A percentile compares a stretch with the other conserved stretches of the same genome.
Conservation (phyloP, 495 filamentous ascomycete species). For the Aspergillus bertholletiae region DNA sequence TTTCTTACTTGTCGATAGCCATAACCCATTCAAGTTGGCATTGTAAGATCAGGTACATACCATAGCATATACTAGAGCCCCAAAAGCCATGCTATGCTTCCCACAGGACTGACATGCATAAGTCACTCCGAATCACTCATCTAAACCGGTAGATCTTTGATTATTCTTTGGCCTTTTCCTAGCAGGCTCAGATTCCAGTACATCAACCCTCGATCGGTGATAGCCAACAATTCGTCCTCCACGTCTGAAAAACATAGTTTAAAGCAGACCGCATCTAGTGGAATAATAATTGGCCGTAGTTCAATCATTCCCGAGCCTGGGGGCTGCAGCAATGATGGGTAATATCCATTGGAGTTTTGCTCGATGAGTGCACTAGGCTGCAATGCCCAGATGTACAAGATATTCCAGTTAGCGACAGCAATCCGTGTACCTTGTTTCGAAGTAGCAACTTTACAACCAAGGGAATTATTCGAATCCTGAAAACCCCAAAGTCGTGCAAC, state of each 20-base stretch:
- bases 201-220: conserved; percentile 47
- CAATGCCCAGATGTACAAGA: conserved; percentile 43
- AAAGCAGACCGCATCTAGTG: conserved; percentile 39
- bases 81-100: no score
- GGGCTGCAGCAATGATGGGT: conserved; percentile 25
- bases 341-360: conserved; percentile 23
- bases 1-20: no score
- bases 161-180: conserved; percentile 11
- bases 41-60: no score
- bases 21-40: no score
- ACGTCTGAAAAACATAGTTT: conserved; percentile 33
- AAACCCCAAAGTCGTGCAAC: conserved; percentile 42
- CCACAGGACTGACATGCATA: no score
- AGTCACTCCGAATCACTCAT: not conserved
- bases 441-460: conserved; percentile 41
- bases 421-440: conserved; percentile 37
- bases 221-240: conserved; percentile 40
- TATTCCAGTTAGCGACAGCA: conserved; percentile 45
- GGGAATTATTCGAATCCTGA: conserved; percentile 29
- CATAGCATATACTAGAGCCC: no score
- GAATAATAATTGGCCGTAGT: conserved; percentile 31
- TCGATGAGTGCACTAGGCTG: conserved; percentile 34
- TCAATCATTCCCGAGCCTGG: conserved; percentile 20
- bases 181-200: conserved; percentile 30
- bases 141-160: not conserved